Conservation (phyloP, 2,329 filamentous ascomycete genomes). For the Sclerotinia borealis region DNA sequence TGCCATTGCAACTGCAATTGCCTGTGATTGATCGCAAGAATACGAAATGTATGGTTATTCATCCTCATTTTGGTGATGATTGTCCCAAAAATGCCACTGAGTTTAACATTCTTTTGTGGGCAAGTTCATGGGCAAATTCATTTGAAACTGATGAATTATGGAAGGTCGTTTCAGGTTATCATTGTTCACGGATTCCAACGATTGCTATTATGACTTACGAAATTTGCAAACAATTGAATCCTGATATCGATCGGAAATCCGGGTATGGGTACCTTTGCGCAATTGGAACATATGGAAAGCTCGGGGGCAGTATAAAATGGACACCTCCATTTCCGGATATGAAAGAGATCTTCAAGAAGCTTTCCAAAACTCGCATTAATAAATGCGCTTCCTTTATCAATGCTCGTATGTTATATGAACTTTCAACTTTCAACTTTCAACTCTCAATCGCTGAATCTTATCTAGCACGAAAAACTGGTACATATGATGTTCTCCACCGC, state of each 20-base stretch:
- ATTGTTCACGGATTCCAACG: slow-evolving; percentile 60
- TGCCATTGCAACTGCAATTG: too few species aligned
- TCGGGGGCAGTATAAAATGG: slow-evolving; percentile 61
- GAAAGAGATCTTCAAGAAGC: slow-evolving; percentile 50
- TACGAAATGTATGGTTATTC: slow-evolving; percentile 51
- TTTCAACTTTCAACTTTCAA: not conserved
- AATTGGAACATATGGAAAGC: slow-evolving; percentile 60
- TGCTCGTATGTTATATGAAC: slow-evolving; percentile 37
- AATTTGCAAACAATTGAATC: slow-evolving; percentile 53
- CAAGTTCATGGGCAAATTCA: too few species aligned
- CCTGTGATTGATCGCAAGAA: slow-evolving; percentile 46
- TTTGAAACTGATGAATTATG: not conserved
- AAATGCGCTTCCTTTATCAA: slow-evolving; percentile 59
- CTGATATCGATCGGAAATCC: slow-evolving; percentile 42
- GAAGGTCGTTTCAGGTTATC: slow-evolving; percentile 54
- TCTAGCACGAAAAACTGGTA: slow-evolving; percentile 49
- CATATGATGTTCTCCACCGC: slow-evolving; percentile 53
- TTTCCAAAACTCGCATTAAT: slow-evolving; percentile 57
- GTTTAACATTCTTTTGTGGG: not conserved
- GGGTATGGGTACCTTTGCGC: slow-evolving; percentile 59
- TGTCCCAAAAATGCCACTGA: slow-evolving; percentile 43
- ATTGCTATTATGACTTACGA: slow-evolving; percentile 58
- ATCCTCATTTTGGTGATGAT: slow-evolving; percentile 54
- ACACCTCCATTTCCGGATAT: slow-evolving; percentile 61
- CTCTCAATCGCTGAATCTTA: not conserved